These are phyloP conservation scores for Phlyctochytrium planicorne DNA, from an alignment of 192 early-diverging fungal species.

Conservation along the genomic window DNA sequence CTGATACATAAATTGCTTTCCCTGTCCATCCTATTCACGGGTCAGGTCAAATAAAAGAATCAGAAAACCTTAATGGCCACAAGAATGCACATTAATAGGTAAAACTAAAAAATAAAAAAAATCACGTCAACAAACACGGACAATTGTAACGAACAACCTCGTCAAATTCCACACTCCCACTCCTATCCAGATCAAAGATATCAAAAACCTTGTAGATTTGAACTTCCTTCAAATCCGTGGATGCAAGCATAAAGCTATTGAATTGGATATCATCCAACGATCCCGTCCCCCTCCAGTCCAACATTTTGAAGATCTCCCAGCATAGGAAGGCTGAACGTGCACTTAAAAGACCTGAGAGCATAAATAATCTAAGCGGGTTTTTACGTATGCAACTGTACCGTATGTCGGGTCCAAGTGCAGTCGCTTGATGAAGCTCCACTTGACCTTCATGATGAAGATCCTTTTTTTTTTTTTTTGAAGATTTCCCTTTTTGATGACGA, in stretches of 20 bases:
- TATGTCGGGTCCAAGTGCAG: constrained; percentile 48
- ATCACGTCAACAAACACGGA: neutral
- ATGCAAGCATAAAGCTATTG: constrained; percentile 24
- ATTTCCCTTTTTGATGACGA: neutral
- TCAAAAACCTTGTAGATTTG: constrained; percentile 49
- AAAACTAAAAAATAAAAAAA: constrained; percentile 31
- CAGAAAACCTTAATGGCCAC: constrained; percentile 44
- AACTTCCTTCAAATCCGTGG: constrained; percentile 38
- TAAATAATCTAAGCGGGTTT: too few species aligned
- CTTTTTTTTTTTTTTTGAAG: neutral
- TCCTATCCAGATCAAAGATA: constrained; percentile 50
- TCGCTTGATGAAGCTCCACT: constrained; percentile 40
- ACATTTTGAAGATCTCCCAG: constrained; percentile 33
- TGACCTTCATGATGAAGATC: constrained; percentile 36
- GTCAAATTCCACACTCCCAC: constrained; percentile 51
- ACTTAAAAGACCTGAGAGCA: constrained; percentile 31
- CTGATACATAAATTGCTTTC: constrained; percentile 49
- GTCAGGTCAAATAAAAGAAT: neutral
- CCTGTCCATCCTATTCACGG: constrained; percentile 40
- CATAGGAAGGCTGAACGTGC: constrained; percentile 34
- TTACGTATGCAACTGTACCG: constrained; percentile 29
- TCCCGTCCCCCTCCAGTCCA: constrained; percentile 42
- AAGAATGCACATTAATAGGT: constrained; percentile 48
- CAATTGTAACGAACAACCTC: constrained; percentile 25
- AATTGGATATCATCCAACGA: constrained; percentile 51